Base-by-base conservation (phyloP, 1,284 basidiomycete genomes). In the Schizophyllum amplum region DNA sequence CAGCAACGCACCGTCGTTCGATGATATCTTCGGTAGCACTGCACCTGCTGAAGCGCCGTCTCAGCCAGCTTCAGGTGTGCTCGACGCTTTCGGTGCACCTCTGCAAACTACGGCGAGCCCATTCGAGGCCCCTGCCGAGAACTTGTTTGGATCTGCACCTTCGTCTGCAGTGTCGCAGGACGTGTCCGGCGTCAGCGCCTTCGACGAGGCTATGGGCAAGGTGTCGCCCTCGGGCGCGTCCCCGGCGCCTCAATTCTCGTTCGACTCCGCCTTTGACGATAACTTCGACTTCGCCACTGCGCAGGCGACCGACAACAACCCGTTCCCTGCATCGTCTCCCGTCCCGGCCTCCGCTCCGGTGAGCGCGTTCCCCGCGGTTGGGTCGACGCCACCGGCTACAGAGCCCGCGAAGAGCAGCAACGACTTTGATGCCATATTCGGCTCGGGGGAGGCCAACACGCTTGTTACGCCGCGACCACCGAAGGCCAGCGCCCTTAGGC, bases 191-290 rank as follows among this genome's bases (percentile, higher is more conserved):
- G 75, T 84, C 1, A 83, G 76, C 59, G 87, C 85, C 52, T 90
- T 93, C 62, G 88, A 92, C 64, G 81, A 88, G 64, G 83, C 84
- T 1, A 77, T 88, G 67, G 79, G 82, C 24, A 81, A 79, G 61
- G 71, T 82, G 6, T 72, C 82, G 1, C 62, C 66, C 7, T 69
- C 75, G 42, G 65, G 33, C 33, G 15, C 60, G 33, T 66, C 72
- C 6, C 65, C 75, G 2, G 70, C 73, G 2, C 74, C 80, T 2
- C 71, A 72, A 17, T 82, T 86, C 62, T 74, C 81, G 9, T 87
- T 90, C 59, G 87, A 86, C 58, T 74, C 81, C 56, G 79, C 76
- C n/a, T 94, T 94, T 64, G 92, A 94, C 33, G 91, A 93, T 64
- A 87, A 90, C 61, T 93, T 94, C 67, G 91, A 94, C 71, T 94